Base-by-base conservation (phyloP, 1,284 basidiomycete species). In the Kalmanozyma brasiliensis region DNA sequence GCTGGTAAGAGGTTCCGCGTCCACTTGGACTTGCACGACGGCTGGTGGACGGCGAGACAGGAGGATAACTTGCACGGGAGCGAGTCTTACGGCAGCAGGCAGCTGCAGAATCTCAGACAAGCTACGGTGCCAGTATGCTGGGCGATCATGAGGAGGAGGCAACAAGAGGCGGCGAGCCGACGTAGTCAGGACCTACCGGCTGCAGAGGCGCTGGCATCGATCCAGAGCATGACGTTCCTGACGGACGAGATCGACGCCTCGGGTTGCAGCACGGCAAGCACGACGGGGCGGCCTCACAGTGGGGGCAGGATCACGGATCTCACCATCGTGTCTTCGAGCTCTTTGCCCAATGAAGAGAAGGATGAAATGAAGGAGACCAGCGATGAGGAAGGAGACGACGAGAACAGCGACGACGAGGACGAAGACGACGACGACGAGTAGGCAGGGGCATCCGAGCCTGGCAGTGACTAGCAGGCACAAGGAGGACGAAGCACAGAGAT, bases 121-220 rank as follows among this genome's bases (percentile, higher is more conserved):
- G 17, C 11, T 11, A 26, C 16, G 8, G 9, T 42, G 26, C 5
- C n/a, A 13, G n/a, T n/a, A 23, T n/a, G 9, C 10, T n/a, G 17
- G 16, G 8, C 9, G 9, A 17, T 8, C 19, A 37, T 5, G 8
- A 7, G 5, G 5, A 19, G 8, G 38, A 26, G 38, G 22, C 38
- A 14, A 13, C 38, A 24, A 23, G 14, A 7, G 16, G 20, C 19
- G 16, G 38, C 38, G 19, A 10, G 23, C 14, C n/a, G n/a, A 17
- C 10, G 14, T 8, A 14, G 17, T 14, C 19, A 17, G 11, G 22
- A 19, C 13, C 10, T 36, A 11, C 38, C 48, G 0, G 62, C 47
- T 10, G 43, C 45, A 1, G 40, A 46, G n/a, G 56, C 62, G 2
- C 34, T 58, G 29, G 47, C 49, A 1, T 65, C 51, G 19, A 55